Evolutionary conservation across 257 asterid species (phyloP), one percentile per base, ranked within the genome.

Genomic region (Capsicum pubescens): DNA sequence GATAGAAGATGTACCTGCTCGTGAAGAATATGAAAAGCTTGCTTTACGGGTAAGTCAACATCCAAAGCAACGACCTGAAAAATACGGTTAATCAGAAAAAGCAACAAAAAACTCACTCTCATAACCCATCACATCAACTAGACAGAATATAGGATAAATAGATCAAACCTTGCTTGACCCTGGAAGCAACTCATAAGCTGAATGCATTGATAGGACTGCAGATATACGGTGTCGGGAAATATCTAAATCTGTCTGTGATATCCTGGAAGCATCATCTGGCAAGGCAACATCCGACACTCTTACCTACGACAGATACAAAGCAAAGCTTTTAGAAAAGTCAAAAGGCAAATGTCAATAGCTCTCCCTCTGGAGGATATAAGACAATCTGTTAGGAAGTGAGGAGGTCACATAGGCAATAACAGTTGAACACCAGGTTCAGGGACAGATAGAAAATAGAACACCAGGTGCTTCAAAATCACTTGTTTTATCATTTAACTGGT

Each of bases 1-100:
- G 17, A 86, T 46, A 60, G n/a, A 70, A 63, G 54, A 52, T 50
- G 39, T 91, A 97, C 99, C 98, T 97, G 98, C 90, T 97, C 98
- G 8, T 95, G 96, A 85, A 95, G 92, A 87, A 95, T 95, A 90
- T 94, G 97, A 90, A 95, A 94, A 54, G 98, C 99, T 87, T 94
- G 98, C 90, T 94, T 95, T 85, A 95, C 97, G 66, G 98, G 99
- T 80, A 95, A 84, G 69, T 94, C 95, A 4, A 95, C 95, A 85
- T 94, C 99, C 86, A 95, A 89, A 77, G 99, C 97, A 87, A 94
- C 87, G 82, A 95, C 95, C 98, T 95, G 92, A 61, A 85, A 83
- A 57, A 35, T 57, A 59, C 79, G 72, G 58, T 61, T 60, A 79
- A 83, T 85, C 26, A 80, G 56, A 71, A 17, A 82, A 55, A 59